Evolutionary conservation across 2,329 filamentous ascomycete species (phyloP).

Genomic region (Arthrobotrys megalospora): DNA sequence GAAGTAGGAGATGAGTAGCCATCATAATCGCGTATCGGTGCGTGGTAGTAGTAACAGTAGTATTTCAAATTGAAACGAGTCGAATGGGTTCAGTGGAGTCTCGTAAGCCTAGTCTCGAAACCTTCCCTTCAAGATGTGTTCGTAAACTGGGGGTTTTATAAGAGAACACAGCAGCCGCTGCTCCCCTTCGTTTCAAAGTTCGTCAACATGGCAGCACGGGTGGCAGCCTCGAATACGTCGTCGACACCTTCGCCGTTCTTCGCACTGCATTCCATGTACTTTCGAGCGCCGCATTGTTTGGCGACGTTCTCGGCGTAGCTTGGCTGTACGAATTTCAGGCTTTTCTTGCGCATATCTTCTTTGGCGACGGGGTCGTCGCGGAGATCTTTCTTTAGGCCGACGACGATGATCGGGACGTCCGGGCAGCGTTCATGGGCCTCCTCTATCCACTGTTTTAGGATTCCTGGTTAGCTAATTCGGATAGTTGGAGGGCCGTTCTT

Average conservation of each 20-base stretch:
- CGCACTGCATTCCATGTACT: slow-evolving; percentile 97
- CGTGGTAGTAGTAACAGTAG: not conserved
- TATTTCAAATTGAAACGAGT: not conserved
- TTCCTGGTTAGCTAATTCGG: slow-evolving; percentile 19
- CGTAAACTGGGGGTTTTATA: slow-evolving; percentile 72
- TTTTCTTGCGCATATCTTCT: slow-evolving; percentile 98
- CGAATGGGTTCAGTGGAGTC: no score
- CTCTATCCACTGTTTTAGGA: slow-evolving; percentile 82
- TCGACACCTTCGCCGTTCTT: slow-evolving; percentile 97
- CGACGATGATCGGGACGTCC: slow-evolving; percentile 92
- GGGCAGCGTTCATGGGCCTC: slow-evolving; percentile 94
- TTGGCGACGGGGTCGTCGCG: slow-evolving; percentile 93
- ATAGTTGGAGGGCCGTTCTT: not conserved
- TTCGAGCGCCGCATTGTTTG: slow-evolving; percentile 87
- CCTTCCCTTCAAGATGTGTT: no score
- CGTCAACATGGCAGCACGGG: slow-evolving; percentile 83
- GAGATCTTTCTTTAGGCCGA: slow-evolving; percentile 96
- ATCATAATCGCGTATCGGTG: not conserved
- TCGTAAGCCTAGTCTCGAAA: not conserved
- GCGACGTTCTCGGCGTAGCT: slow-evolving; percentile 88
- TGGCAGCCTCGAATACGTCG: slow-evolving; percentile 98
- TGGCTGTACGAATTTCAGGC: slow-evolving; percentile 84
- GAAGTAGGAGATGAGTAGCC: slow-evolving; percentile 7
- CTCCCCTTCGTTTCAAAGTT: slow-evolving; percentile 87
- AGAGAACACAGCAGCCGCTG: slow-evolving; percentile 88